phyloP scores from a whole-genome alignment of 1,284 basidiomycete species.

The Tranzscheliella williamsii region DNA sequence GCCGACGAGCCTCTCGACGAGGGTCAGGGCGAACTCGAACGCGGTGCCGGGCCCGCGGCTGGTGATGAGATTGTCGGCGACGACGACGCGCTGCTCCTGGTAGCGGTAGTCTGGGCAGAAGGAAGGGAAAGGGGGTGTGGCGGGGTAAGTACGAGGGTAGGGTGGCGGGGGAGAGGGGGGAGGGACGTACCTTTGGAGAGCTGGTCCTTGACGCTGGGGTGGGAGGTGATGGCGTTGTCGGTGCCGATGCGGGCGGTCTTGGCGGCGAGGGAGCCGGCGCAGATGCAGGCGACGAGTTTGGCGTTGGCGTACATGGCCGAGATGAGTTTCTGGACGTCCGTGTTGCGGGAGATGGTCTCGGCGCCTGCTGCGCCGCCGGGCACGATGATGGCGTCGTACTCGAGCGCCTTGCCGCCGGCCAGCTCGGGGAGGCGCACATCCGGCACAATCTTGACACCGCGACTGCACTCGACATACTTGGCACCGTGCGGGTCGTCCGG shows the following conservation, averaged over 20 bases:
- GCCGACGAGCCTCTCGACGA: constrained; percentile 74
- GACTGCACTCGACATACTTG: constrained; percentile 33
- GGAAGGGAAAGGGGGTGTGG: constrained; percentile 1
- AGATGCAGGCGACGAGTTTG: constrained; percentile 49
- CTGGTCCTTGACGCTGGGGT: constrained; percentile 73
- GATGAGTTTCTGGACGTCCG: constrained; percentile 71
- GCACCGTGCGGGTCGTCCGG: constrained; percentile 22
- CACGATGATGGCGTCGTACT: constrained; percentile 73
- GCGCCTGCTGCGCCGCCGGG: constrained; percentile 82
- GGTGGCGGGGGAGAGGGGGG: neutral
- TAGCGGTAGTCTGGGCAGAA: constrained; percentile 71
- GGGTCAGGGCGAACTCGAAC: constrained; percentile 74
- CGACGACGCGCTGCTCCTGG: constrained; percentile 75
- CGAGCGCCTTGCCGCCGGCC: constrained; percentile 55
- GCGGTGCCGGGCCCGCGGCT: constrained; percentile 82
- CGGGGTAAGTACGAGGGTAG: neutral
- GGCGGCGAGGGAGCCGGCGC: constrained; percentile 69
- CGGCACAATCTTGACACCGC: constrained; percentile 54
- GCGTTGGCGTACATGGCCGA: constrained; percentile 66
- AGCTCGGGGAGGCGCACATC: constrained; percentile 46
- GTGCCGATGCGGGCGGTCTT: constrained; percentile 68
- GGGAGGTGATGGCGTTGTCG: constrained; percentile 71
- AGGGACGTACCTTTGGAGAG: constrained; percentile 67
- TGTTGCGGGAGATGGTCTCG: constrained; percentile 70
- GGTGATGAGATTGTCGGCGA: constrained; percentile 70